phyloP scores from a whole-genome alignment of 2,329 filamentous ascomycete genomes.

The Colletotrichum falcatum region DNA sequence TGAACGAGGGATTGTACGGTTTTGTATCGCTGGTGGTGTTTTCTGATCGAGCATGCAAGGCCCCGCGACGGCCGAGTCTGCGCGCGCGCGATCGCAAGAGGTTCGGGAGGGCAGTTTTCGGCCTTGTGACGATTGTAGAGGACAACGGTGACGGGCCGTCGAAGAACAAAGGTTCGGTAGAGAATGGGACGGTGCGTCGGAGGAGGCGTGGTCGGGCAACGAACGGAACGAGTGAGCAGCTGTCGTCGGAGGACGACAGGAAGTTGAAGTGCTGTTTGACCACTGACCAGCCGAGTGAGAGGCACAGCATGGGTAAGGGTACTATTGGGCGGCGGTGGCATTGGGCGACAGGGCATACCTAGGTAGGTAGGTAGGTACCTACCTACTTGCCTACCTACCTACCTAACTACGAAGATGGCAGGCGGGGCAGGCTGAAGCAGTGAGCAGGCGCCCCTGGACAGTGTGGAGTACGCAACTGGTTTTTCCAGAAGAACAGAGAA shows the following conservation, averaged over 20 bases:
- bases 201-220: slow-evolving; percentile 22
- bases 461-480: slow-evolving; percentile 3
- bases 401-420: not conserved
- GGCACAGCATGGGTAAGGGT: not conserved
- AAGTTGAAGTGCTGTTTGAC: slow-evolving; percentile 9
- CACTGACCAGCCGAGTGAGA: not conserved
- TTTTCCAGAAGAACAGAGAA: slow-evolving; percentile 5
- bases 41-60: slow-evolving; percentile 6
- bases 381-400: no score
- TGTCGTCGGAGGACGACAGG: slow-evolving; percentile 15
- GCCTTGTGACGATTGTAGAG: slow-evolving; percentile 1
- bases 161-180: not conserved
- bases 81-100: slow-evolving; percentile 9
- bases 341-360: slow-evolving; percentile 15
- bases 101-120: not conserved
- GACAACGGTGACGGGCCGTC: slow-evolving; percentile 1
- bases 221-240: slow-evolving; percentile 25
- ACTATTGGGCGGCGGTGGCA: slow-evolving; percentile 6
- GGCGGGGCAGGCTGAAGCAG: slow-evolving; percentile 10
- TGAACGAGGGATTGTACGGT: not conserved
- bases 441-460: not conserved
- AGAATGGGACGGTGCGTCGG: slow-evolving; percentile 6
- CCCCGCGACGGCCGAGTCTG: slow-evolving; percentile 11
- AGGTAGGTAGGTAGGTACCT: no score
- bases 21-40: slow-evolving; percentile 3